A percentile compares a stretch with the other conserved stretches of the same genome.
Conservation (phyloP, 176 grass and related monocot genomes). For the Calamus simplicifolius region DNA sequence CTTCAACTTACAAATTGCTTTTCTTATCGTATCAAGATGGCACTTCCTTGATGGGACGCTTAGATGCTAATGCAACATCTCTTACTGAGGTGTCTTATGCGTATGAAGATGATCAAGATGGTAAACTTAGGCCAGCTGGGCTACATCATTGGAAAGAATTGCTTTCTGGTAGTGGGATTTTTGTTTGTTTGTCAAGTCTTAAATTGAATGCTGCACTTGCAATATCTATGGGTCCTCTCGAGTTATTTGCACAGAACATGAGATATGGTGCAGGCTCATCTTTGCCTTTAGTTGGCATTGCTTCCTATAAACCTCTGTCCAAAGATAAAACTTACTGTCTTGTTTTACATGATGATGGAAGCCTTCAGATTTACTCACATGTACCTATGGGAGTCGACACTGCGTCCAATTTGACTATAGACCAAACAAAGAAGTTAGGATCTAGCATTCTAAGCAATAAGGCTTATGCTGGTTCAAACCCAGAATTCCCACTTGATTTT, state of each 20-base stretch:
- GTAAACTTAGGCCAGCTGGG: slow-evolving; percentile 59
- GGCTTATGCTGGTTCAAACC: slow-evolving; percentile 58
- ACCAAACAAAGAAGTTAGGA: slow-evolving; percentile 87
- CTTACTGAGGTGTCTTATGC: slow-evolving; percentile 67
- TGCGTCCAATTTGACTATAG: slow-evolving; percentile 34
- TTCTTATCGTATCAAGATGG: slow-evolving; percentile 87
- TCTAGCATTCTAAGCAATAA: slow-evolving; percentile 66
- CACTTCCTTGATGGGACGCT: slow-evolving; percentile 64
- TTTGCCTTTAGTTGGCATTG: slow-evolving; percentile 73
- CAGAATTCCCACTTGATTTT: slow-evolving; percentile 91
- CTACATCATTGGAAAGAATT: slow-evolving; percentile 90
- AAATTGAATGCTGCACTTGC: slow-evolving; percentile 66
- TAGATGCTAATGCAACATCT: slow-evolving; percentile 60
- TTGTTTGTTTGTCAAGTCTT: slow-evolving; percentile 67
- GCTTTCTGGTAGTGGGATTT: slow-evolving; percentile 71
- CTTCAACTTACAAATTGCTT: slow-evolving; percentile 79
- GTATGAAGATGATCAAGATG: slow-evolving; percentile 69
- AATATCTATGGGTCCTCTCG: slow-evolving; percentile 53
- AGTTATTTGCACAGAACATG: slow-evolving; percentile 78
- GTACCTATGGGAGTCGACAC: slow-evolving; percentile 49
- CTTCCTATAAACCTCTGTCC: slow-evolving; percentile 92
- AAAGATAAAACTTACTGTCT: slow-evolving; percentile 96
- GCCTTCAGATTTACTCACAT: slow-evolving; percentile 88
- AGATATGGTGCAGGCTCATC: slow-evolving; percentile 49
- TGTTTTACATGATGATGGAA: slow-evolving; percentile 96